A percentile compares a stretch with the other conserved stretches of the same genome.
These are phyloP conservation scores for Paramecium biaurelia DNA, from an alignment of 73 alveolate species.

Conservation along the genomic window DNA sequence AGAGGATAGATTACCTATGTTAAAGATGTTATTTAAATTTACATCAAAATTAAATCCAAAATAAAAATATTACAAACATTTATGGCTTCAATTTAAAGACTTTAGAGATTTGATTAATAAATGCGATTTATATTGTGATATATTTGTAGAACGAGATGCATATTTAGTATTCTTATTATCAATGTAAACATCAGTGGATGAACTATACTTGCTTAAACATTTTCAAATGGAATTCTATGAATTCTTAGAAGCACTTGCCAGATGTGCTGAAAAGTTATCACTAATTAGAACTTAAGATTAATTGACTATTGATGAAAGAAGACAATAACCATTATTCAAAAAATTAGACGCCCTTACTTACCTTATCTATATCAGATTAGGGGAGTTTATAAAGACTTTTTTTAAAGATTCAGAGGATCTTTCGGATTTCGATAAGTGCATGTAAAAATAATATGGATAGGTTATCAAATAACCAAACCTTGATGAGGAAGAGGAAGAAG, in stretches of 20 bases:
- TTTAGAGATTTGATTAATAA: conserved; percentile 58
- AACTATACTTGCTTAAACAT: conserved; percentile 57
- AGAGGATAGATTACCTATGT: conserved; percentile 51
- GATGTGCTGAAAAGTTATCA: conserved; percentile 69
- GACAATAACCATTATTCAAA: neutral
- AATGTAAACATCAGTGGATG: conserved; percentile 70
- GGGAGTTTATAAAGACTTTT: neutral
- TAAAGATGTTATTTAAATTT: conserved; percentile 3
- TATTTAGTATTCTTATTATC: conserved; percentile 58
- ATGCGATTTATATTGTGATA: conserved; percentile 57
- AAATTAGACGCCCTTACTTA: conserved; percentile 18
- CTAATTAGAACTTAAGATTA: neutral
- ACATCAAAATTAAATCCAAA: conserved; percentile 49
- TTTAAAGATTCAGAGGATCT: conserved; percentile 38
- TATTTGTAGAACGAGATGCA: conserved; percentile 56
- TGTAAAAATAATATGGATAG: neutral
- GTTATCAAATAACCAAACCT: neutral
- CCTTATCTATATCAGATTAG: neutral
- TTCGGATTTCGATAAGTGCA: conserved; percentile 49
- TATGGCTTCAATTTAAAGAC: conserved; percentile 43
- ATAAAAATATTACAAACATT: conserved; percentile 43
- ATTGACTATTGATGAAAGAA: conserved; percentile 26
- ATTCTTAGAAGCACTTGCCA: conserved; percentile 73
- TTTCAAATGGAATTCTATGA: conserved; percentile 68
- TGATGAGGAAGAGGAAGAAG: conserved; percentile 6